phyloP scores from a whole-genome alignment of 495 filamentous ascomycete species.

The Daldinia caldariorum region DNA sequence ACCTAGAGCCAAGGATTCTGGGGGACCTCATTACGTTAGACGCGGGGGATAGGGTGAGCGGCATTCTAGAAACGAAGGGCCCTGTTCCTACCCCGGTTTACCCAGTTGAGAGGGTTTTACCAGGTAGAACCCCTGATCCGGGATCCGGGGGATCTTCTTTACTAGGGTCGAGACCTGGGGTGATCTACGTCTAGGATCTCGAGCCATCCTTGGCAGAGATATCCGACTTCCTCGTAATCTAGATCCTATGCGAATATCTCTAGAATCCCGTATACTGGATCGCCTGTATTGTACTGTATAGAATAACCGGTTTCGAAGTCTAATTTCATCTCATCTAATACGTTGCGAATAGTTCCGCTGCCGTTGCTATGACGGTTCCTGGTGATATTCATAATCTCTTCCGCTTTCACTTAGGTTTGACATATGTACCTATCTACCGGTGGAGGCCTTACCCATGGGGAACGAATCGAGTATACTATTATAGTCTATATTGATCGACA shows the following conservation, averaged over 20 bases:
- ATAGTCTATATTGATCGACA: too few relatives aligned
- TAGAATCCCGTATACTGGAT: too few relatives aligned
- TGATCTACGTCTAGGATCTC: slow-evolving; percentile 2
- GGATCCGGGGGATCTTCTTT: background rate
- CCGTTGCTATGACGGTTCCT: too few relatives aligned
- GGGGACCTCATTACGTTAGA: background rate
- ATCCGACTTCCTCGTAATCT: background rate
- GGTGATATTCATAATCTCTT: too few relatives aligned
- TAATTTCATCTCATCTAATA: too few relatives aligned
- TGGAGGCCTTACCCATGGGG: too few relatives aligned
- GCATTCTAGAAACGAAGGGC: background rate
- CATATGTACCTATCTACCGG: too few relatives aligned
- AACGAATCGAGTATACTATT: too few relatives aligned
- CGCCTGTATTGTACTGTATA: too few relatives aligned
- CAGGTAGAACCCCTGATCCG: background rate
- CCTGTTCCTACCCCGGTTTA: background rate
- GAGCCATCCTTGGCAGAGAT: background rate
- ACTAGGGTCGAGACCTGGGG: background rate
- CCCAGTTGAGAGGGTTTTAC: background rate
- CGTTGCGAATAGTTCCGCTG: too few relatives aligned
- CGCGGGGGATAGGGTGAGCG: background rate
- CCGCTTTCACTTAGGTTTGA: too few relatives aligned
- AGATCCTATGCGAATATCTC: background rate
- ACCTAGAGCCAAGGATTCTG: background rate
- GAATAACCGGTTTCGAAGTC: too few relatives aligned